A percentile compares a stretch with the other conserved stretches of the same genome.
phyloP scores from a whole-genome alignment of 2,329 filamentous ascomycete genomes.

The Fusarium sp. region DNA sequence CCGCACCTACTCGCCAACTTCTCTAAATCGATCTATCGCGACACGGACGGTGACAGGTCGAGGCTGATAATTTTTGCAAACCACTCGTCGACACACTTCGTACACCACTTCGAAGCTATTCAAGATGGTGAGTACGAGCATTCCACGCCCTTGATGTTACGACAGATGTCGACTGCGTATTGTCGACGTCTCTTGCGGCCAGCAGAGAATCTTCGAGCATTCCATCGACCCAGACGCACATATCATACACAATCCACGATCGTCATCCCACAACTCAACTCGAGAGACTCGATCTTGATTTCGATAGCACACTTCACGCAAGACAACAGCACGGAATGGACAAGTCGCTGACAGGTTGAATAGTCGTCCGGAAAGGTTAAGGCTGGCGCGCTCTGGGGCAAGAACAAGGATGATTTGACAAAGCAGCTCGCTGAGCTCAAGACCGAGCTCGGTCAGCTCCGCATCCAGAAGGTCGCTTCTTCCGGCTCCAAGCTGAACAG shows the following conservation, averaged over 20 bases:
- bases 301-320: conserved; percentile 30
- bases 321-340: conserved; percentile 29
- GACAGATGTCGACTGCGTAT: conserved; percentile 26
- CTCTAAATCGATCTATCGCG: conserved; percentile 51
- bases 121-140: conserved; percentile 61
- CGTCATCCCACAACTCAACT: conserved; percentile 24
- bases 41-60: conserved; percentile 52
- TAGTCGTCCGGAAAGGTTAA: conserved; percentile 79
- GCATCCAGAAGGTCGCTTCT: conserved; percentile 98
- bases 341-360: conserved; percentile 47
- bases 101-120: conserved; percentile 56
- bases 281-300: conserved; percentile 28
- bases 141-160: conserved; percentile 28
- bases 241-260: conserved; percentile 31
- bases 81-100: conserved; percentile 56
- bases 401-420: conserved; percentile 98
- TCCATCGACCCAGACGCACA: conserved; percentile 33
- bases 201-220: conserved; percentile 30
- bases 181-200: conserved; percentile 30
- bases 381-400: conserved; percentile 96
- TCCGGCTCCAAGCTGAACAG: conserved; percentile 95
- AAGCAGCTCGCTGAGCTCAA: conserved; percentile 97
- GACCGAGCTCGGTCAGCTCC: conserved; percentile 94
- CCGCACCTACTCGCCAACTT: conserved; percentile 53
- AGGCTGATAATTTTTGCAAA: conserved; percentile 50